Base-by-base conservation (phyloP, 2,329 filamentous ascomycete genomes). In the Diplodia seriata region DNA sequence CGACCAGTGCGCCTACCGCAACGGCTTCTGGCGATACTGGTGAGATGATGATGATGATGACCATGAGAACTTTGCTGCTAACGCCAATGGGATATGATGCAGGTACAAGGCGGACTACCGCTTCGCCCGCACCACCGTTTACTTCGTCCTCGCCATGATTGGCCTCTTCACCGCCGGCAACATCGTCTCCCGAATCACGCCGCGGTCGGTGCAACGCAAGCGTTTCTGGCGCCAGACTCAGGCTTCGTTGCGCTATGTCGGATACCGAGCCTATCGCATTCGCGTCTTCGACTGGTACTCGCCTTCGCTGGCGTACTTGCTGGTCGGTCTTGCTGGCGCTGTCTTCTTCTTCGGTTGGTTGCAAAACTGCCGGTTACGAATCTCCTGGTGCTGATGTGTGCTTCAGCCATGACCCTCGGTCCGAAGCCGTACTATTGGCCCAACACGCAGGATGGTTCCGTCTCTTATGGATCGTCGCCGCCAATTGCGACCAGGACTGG, bases 401-500 rank as follows among this genome's bases (percentile, higher is more conserved):
- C 12, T 1, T 2, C 56, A 67, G 55, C n/a, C 33, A 38, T 67
- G 50, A 59, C 63, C 20, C 67, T 71, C 1, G 68, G 67, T 9
- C 66, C 67, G 14, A 56, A 54, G 40, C 69, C 70, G 0, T 70
- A 70, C 40, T 71, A 71, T 50, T 70, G 70, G 66, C 66, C 56
- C 1, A 69, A 69, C 50, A 68, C 54, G 70, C 31, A 38, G 29
- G 57, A 64, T 12, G 50, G 50, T 8, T 53, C 50, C 12, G 31
- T 63, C 14, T 68, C 57, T 0, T 70, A 49, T 54, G 69, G 69
- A 15, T 49, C 70, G 11, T 76, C 74, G 12, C 75, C 74, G n/a
- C 75, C 75, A 23, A 61, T 77, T 4, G 75, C 71, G 5, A 76
- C 73, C 0, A 67, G 75, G 51, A 71, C 73, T 1, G 75, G 75